Base-by-base conservation (phyloP, 768 basidiomycete genomes). In the Suillus plorans region DNA sequence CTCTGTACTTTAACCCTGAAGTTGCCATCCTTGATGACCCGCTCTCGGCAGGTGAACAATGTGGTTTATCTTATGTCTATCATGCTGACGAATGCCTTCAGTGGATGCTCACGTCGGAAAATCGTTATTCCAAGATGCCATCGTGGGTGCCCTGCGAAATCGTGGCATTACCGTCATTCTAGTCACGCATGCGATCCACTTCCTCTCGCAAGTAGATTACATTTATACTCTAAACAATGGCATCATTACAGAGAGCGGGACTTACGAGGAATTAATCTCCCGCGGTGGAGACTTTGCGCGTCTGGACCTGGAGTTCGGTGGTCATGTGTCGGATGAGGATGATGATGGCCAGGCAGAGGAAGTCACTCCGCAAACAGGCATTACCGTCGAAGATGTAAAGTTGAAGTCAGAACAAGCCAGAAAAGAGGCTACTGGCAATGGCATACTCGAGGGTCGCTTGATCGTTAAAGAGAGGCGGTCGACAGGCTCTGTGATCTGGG, bases 101-200 rank as follows among this genome's bases (percentile, higher is more conserved):
- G 87, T 91, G 59, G 90, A 91, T 70, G 89, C 89, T 1, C 89
- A 92, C 69, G 90, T 92, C 57, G 89, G 89, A 1, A 85, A 85
- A 69, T 79, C 85, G 13, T 79, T 92, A 2, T 91, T 92, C 71
- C 79, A 85, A 50, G 81, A 85, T 62, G 89, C 86, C 22, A 87
- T 91, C 68, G 67, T 86, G 10, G 79, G 79, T 13, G 76, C 76
- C 0, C 80, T 86, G 3, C 76, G 79, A 28, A 70, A 69, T 41
- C 72, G 70, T 67, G 84, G 84, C 44, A 83, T 84, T 73, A 85
- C 85, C 0, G 81, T 85, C 58, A 74, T 86, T 31, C 75, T 86
- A 14, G 85, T 86, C 59, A 86, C 85, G 0, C 85, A 86, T 65
- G 83, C 84, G 0, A 71, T 85, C 7, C 85, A 86, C 69, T 84